Conservation (phyloP, 225 moss, liverwort and hornwort species). For the Polytrichum commune region DNA sequence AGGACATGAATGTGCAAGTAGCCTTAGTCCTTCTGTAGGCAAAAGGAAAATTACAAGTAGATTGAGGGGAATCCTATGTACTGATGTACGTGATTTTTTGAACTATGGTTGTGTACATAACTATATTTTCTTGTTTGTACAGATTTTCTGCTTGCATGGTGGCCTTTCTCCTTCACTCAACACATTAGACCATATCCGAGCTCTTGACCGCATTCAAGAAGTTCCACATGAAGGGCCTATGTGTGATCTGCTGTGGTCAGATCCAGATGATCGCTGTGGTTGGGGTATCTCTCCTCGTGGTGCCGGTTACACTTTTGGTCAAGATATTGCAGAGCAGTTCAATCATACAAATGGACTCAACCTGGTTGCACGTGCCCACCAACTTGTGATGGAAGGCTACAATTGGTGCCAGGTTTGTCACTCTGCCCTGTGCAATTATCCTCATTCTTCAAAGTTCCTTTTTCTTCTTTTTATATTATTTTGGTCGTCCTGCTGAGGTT, state of each 20-base stretch:
- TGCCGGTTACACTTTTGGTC: conserved; percentile 97
- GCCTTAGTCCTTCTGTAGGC: too few relatives aligned
- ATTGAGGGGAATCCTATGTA: too few relatives aligned
- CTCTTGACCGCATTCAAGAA: conserved; percentile 98
- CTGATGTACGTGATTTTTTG: too few relatives aligned
- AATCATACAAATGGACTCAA: conserved; percentile 96
- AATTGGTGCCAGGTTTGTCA: conserved; percentile 94
- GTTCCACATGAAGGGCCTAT: conserved; percentile 98
- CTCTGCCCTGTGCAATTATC: not conserved
- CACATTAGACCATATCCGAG: conserved; percentile 96
- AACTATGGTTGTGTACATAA: too few relatives aligned
- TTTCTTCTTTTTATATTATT: too few relatives aligned
- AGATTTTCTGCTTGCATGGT: conserved; percentile 99
- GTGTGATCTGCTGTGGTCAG: conserved; percentile 99
- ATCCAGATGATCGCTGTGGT: conserved; percentile 97
- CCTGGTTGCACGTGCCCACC: conserved; percentile 96
- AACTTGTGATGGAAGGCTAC: conserved; percentile 99
- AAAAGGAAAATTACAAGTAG: too few relatives aligned
- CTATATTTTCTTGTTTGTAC: conserved; percentile 17
- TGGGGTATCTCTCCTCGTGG: conserved; percentile 99
- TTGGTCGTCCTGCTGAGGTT: too few relatives aligned
- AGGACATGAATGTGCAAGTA: too few relatives aligned
- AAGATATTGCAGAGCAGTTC: conserved; percentile 99
- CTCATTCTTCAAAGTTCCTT: too few relatives aligned
- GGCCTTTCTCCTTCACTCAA: conserved; percentile 96